Evolutionary conservation across 306 rosid genomes (phyloP), one percentile per base, ranked within the genome.

Genomic region (Inga oerstediana): DNA sequence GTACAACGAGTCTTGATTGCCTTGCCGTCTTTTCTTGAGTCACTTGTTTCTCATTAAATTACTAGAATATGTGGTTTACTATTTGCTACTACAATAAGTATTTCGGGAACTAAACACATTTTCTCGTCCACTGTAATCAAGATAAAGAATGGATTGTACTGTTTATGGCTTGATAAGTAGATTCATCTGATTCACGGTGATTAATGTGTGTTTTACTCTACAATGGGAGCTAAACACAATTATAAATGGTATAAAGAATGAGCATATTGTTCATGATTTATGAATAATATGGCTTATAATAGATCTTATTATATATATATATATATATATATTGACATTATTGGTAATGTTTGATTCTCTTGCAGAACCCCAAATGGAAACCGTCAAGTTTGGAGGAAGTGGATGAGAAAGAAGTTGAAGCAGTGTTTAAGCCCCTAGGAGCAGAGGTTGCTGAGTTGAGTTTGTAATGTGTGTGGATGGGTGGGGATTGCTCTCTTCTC

Each of bases 291-390:
- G 64, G 64, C 64, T 20, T 20, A 20, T 56, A 15, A 56, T 56
- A 56, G 61, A 54, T 54, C 19, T 54, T 54, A 2, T 54, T 54
- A 2, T 32, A 32, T 32, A 32, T 32, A 32, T 32, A 32, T 32
- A 32, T 32, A 32, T 19, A 17, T 20, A 7, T 17, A 56, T 8
- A 7, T 58, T 9, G 5, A 58, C 5, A 8, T 58, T 22, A 27
- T 11, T 61, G 35, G 15, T 56, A 62, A 62, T 59, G 35, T 52
- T 39, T 35, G 27, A 66, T 80, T 79, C 44, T 16, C 41, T 19
- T 75, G 90, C 97, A 97, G 99, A 94, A 91, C 80, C 99, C 98
- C 0, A 88, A 87, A 75, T 97, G 99, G 99, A 79, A 92, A 82
- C 99, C 98, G 20, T 56, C 94, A 45, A 86, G 84, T 11, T 78